Evolutionary conservation across 257 asterid species (phyloP), one percentile per base, ranked within the genome.

Genomic region (Solanum pennellii): DNA sequence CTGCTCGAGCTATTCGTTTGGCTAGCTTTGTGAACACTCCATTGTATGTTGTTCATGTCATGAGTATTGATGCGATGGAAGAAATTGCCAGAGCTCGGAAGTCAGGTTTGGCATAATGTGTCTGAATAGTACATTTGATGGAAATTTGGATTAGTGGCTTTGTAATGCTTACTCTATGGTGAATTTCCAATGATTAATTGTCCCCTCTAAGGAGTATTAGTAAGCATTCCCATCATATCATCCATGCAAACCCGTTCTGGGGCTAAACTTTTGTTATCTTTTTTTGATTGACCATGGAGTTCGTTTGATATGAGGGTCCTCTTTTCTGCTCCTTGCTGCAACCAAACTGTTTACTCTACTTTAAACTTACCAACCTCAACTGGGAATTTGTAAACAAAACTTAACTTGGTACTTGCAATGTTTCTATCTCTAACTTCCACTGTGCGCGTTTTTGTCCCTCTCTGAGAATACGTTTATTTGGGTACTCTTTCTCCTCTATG

Each of bases 41-140:
- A 83, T 88, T 95, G 83, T 97, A 97, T 86, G 93, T 97, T 69
- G 99, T 96, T 90, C 99, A 97, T 92, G 99, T 97, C 91, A 97
- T 97, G 99, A 95, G 99, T 93, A 97, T 95, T 86, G 98, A 97
- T 88, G 99, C 99, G 41, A 91, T 95, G 98, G 99, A 95, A 90
- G 99, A 97, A 94, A 90, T 97, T 86, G 99, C 98, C 82, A 95
- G 89, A 93, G 99, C 99, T 93, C 93, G 98, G 84, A 95, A 93
- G 96, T 92, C 95, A 93, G 99, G 99, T 97, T 74, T 80, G 84
- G 25, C 84, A 80, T 80, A 16, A 80, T 9, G 66, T 79, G 18
- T 80, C 27, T 29, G 85, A 49, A 47, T 49, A 82, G 29, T 49
- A 15, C 20, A 25, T 9, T 79, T 80, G 41, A 5, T 80, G 42